Conservation (phyloP, 1,284 basidiomycete species). For the Ganoderma boninense region DNA sequence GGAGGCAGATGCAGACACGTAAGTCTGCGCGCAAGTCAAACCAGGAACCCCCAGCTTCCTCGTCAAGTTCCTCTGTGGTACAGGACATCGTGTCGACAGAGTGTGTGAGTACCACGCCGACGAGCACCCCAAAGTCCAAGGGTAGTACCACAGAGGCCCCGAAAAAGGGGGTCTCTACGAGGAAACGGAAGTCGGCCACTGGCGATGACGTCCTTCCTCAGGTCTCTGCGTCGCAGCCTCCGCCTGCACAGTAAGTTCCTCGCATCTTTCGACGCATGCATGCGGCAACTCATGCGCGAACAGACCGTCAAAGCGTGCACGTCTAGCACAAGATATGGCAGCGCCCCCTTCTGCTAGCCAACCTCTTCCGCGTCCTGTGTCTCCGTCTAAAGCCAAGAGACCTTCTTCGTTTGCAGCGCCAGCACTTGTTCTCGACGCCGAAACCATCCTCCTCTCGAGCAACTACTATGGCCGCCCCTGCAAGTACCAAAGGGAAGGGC, state of each 20-base stretch:
- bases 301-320: constrained; percentile 21
- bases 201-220: not conserved
- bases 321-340: not conserved
- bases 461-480: not conserved
- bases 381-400: not conserved
- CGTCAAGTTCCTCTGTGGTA: not conserved
- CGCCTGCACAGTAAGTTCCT: constrained; percentile 5
- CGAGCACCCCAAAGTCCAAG: constrained; percentile 1
- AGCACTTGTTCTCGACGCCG: not conserved
- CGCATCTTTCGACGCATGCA: not conserved
- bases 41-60: not conserved
- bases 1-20: not conserved
- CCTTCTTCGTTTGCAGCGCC: not conserved
- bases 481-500: constrained; percentile 7
- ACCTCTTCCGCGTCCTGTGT: constrained; percentile 12
- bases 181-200: constrained; percentile 9
- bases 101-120: not conserved
- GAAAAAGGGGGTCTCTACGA: constrained; percentile 1
- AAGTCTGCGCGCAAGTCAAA: not conserved
- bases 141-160: not conserved
- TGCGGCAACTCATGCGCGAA: not conserved
- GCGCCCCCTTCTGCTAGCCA: constrained; percentile 17
- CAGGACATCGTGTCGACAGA: not conserved
- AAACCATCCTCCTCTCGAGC: not conserved
- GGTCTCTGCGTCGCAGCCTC: constrained; percentile 9